phyloP scores from a whole-genome alignment of 108 stramenopile genomes.

The Cyclostephanos tholiformis region DNA sequence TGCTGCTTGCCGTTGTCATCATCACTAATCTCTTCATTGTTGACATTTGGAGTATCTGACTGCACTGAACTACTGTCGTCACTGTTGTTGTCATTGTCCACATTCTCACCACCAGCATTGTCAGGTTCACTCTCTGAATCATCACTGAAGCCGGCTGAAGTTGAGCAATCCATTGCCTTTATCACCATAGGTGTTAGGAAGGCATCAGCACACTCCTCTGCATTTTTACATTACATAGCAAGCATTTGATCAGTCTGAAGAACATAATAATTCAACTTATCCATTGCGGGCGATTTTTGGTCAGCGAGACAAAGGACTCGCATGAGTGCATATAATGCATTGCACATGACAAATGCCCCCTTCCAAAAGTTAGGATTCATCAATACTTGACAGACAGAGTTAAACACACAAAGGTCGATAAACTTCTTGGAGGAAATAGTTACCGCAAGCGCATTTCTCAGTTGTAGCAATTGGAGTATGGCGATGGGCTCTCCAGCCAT shows the following conservation, averaged over 20 bases:
- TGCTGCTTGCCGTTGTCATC: not conserved
- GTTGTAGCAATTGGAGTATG: not conserved
- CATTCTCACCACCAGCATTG: not conserved
- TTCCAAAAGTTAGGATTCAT: too few species aligned
- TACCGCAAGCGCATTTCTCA: not conserved
- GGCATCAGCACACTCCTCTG: not conserved
- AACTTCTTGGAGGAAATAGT: not conserved
- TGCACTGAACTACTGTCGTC: slow-evolving; percentile 2
- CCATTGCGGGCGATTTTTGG: too few species aligned
- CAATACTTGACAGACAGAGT: not conserved
- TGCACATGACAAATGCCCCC: slow-evolving; percentile 1
- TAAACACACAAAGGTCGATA: not conserved
- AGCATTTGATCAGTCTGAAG: too few species aligned
- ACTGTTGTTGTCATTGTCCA: not conserved
- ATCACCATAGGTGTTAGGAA: not conserved
- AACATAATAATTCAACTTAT: too few species aligned
- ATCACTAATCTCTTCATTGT: not conserved
- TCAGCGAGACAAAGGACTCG: too few species aligned
- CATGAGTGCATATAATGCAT: too few species aligned
- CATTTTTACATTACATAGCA: too few species aligned
- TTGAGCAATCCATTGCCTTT: not conserved
- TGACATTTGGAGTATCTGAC: not conserved
- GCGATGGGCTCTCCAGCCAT: slow-evolving; percentile 4
- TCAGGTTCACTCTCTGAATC: not conserved
- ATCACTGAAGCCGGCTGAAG: not conserved